These are phyloP conservation scores for Cyberlindnera subsufficiens DNA, from an alignment of 805 yeast species.

Conservation along the genomic window DNA sequence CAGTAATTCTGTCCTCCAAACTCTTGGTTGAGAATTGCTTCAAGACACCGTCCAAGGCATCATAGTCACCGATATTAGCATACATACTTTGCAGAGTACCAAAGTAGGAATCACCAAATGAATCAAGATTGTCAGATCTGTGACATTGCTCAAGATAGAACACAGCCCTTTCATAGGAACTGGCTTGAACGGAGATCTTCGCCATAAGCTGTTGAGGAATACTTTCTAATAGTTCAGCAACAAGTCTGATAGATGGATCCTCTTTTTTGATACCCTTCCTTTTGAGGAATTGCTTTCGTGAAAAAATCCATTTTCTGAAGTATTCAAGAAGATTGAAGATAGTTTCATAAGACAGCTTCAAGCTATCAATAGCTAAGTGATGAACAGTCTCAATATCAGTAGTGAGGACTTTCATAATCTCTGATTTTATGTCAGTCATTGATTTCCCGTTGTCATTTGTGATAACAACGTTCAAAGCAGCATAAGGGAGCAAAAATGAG, in stretches of 20 bases:
- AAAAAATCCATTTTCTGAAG: slow-evolving; percentile 62
- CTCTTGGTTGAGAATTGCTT: slow-evolving; percentile 64
- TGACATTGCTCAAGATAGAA: slow-evolving; percentile 77
- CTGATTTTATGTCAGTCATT: slow-evolving; percentile 43
- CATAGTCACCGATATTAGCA: slow-evolving; percentile 82
- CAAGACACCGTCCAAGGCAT: slow-evolving; percentile 82
- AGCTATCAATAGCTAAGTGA: slow-evolving; percentile 52
- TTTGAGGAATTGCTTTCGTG: slow-evolving; percentile 19
- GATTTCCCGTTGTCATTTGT: slow-evolving; percentile 34
- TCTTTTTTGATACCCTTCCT: slow-evolving; percentile 14
- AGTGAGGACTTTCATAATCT: slow-evolving; percentile 54
- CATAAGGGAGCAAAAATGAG: slow-evolving; percentile 71
- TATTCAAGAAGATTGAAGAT: slow-evolving; percentile 79
- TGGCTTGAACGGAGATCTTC: slow-evolving; percentile 72
- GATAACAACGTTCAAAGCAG: slow-evolving; percentile 57
- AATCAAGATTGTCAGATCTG: slow-evolving; percentile 30
- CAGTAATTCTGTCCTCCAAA: slow-evolving; percentile 69
- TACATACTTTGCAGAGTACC: slow-evolving; percentile 70
- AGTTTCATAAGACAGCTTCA: slow-evolving; percentile 63
- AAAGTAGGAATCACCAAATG: slow-evolving; percentile 32
- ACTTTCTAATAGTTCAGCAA: slow-evolving; percentile 41
- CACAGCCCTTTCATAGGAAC: slow-evolving; percentile 82
- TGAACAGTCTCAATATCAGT: slow-evolving; percentile 38
- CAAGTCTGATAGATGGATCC: slow-evolving; percentile 30
- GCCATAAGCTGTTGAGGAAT: slow-evolving; percentile 74